Evolutionary conservation across 2,329 filamentous ascomycete genomes (phyloP), one percentile per base, ranked within the genome.

Genomic region (Exophiala alcalophila): DNA sequence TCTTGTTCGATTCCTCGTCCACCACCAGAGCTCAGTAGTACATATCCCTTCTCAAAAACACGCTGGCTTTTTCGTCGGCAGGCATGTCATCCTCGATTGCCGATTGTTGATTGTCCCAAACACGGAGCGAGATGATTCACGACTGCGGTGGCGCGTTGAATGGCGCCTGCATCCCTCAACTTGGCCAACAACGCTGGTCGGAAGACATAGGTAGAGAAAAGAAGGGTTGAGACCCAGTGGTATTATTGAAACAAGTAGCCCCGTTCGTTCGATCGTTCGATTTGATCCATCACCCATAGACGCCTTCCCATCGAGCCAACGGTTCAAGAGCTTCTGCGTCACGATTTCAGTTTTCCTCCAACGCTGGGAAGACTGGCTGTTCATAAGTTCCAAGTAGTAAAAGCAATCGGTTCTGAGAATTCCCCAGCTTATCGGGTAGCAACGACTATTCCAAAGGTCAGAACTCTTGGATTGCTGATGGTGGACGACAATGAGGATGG

Each of bases 171-270:
- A n/a, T n/a, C n/a, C n/a, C n/a, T n/a, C n/a, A 11, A 31, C 7
- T 31, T 16, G n/a, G n/a, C n/a, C n/a, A n/a, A n/a, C n/a, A n/a
- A n/a, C 11, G 7, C 7, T 9, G 4, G 28, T 31, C 28, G 19
- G 28, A 5, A 15, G 19, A 15, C 7, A 4, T 16, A 31, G 3
- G 28, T 8, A 5, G 12, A 21, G 33, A 26, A 19, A 24, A 23
- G 26, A 19, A 24, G 28, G 25, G 16, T 30, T 26, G 20, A 26
- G 14, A 37, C 20, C 27, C 30, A 39, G 35, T 40, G 44, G 45
- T 47, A 52, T 52, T 52, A 49, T 49, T 52, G 49, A 46, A 49
- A 49, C 49, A 52, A 40, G 41, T 47, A 49, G 42, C 34, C 42
- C 31, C 38, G n/a, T 40, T 30, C 38, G 14, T 32, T 32, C 38